Base-by-base conservation (phyloP, 306 rosid species). In the Chamaecrista fasciculata region DNA sequence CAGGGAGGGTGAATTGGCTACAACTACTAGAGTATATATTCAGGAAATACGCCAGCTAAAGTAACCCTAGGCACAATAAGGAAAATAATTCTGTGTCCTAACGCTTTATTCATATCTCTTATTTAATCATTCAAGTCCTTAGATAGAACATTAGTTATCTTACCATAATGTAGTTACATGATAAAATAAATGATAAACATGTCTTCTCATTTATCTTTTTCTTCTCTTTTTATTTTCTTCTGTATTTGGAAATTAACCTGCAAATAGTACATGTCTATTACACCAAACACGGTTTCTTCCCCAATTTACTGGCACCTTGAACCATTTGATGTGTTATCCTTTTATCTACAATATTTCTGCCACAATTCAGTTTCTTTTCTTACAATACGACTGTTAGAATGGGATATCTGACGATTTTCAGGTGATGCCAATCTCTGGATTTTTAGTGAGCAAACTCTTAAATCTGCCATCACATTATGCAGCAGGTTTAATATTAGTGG, bases 361-460 rank as follows among this genome's bases (percentile, higher is more conserved):
- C 25, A 11, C 19, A 11, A 4, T 25, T 53, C 15, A 23, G 19
- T 52, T 24, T 52, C 14, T 14, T 53, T 26, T 25, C 23, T 14
- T 56, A 15, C 29, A 25, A 6, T 25, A 53, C 15, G 36, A 55
- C 18, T 4, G 11, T 33, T 14, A 58, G 64, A 58, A 58, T 58
- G 44, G 33, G 7, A 51, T 51, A 44, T 69, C 49, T 75, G 37
- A 61, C 29, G 44, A 78, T 29, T 53, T 79, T 78, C 86, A 92
- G 98, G 89, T 92, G 80, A 89, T 92, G 98, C 98, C 98, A 39
- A 18, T 89, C 55, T 85, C 92, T 18, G 98, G 82, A 11, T 87
- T 65, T 78, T 63, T 89, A 42, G 56, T 87, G 66, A 87, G 98
- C 89, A 89, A 84, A 84, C 84, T 87, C 55, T 71, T 89, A 63